Conservation (phyloP, 2,329 filamentous ascomycete species). For the Periconia sp. region DNA sequence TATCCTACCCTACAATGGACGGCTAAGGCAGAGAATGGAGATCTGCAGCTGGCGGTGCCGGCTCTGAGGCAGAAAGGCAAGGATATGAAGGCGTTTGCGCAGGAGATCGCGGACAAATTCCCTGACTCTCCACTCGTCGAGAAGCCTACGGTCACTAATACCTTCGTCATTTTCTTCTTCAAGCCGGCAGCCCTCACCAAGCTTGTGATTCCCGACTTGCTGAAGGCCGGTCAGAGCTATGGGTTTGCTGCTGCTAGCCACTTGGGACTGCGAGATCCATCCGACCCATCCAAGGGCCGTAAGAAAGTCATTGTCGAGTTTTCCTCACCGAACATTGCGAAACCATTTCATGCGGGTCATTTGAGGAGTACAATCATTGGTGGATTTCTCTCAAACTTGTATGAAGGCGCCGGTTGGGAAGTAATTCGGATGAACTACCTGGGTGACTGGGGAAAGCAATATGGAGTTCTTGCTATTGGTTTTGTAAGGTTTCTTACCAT, state of each 20-base stretch:
- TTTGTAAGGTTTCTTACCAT: too few species aligned
- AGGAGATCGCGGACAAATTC: conserved; percentile 66
- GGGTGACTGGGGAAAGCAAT: conserved; percentile 81
- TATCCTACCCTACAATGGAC: conserved; percentile 82
- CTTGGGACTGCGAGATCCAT: conserved; percentile 65
- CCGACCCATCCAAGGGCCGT: conserved; percentile 64
- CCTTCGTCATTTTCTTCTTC: conserved; percentile 82
- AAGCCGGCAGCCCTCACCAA: conserved; percentile 70
- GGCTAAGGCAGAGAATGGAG: conserved; percentile 78
- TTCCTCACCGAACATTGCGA: conserved; percentile 85
- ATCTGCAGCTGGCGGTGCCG: conserved; percentile 78
- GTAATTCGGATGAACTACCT: conserved; percentile 76
- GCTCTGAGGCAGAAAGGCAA: conserved; percentile 76
- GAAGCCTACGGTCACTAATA: conserved; percentile 69
- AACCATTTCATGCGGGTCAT: conserved; percentile 79
- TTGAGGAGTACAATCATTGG: conserved; percentile 79
- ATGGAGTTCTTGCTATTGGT: conserved; percentile 73
- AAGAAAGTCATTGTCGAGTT: conserved; percentile 81
- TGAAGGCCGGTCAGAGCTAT: conserved; percentile 65
- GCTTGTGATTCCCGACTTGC: conserved; percentile 72
- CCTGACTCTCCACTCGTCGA: conserved; percentile 76
- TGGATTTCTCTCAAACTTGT: conserved; percentile 73
- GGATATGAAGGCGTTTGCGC: conserved; percentile 63
- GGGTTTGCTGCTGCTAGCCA: conserved; percentile 61
- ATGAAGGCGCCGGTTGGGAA: conserved; percentile 72